Percentiles rank a stretch among this genome's conserved stretches.
Conservation (phyloP, 805 yeast genomes). For the Myxozyma vanderwaltii region DNA sequence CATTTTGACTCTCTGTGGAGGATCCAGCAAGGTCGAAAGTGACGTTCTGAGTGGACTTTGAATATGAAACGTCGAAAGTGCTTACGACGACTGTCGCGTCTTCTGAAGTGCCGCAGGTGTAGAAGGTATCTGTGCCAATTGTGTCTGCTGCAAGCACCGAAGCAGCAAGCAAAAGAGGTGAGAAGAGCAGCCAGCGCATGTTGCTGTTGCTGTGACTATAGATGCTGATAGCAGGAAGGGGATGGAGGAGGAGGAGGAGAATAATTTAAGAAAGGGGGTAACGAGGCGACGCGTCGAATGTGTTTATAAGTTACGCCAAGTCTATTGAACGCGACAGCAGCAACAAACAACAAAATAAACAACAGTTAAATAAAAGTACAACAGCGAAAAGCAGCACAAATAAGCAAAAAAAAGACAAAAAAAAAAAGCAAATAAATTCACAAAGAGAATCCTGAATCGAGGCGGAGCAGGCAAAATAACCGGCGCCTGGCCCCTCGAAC, state of each 20-base stretch:
- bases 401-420: background rate
- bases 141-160: conserved; percentile 22
- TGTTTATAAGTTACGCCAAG: no score
- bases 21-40: conserved; percentile 31
- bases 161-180: background rate
- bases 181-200: background rate
- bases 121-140: conserved; percentile 17
- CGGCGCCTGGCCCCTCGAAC: background rate
- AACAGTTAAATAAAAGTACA: background rate
- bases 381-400: background rate
- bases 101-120: conserved; percentile 21
- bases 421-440: background rate
- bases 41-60: conserved; percentile 21
- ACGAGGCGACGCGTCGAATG: no score
- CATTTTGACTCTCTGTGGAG: conserved; percentile 19
- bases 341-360: no score
- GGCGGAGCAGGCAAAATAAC: conserved; percentile 1
- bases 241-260: background rate
- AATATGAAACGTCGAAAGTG: conserved; percentile 20
- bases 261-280: background rate
- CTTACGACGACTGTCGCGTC: conserved; percentile 20
- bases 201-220: background rate
- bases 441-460: background rate
- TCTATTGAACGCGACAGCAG: no score
- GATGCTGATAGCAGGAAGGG: background rate